Evolutionary conservation across 2,329 filamentous ascomycete genomes (phyloP).

Genomic region (Cordyceps farinosa): DNA sequence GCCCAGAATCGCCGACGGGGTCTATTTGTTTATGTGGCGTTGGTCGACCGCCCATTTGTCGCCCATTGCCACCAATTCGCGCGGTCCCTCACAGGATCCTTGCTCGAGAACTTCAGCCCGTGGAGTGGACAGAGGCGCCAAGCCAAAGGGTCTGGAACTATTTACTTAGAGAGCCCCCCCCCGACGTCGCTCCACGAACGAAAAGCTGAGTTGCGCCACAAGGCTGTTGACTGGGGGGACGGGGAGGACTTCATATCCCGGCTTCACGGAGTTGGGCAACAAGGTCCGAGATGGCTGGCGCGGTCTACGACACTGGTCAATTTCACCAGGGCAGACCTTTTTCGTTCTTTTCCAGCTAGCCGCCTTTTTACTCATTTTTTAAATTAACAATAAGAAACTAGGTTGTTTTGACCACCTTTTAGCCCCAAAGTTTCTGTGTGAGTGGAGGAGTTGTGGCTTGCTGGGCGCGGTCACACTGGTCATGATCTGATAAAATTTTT

Average conservation of each 20-base stretch:
- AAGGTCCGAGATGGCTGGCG: background rate
- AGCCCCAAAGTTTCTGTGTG: background rate
- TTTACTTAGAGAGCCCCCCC: no score
- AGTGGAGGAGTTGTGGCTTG: constrained; percentile 6
- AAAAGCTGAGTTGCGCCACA: background rate
- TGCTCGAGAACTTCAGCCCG: background rate
- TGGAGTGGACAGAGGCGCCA: constrained; percentile 3
- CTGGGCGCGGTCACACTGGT: background rate
- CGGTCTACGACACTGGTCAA: background rate
- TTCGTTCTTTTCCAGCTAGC: background rate
- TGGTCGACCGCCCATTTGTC: background rate
- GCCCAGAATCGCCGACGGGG: background rate
- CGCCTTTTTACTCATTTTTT: background rate
- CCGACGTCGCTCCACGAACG: background rate
- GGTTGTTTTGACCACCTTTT: background rate
- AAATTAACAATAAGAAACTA: background rate
- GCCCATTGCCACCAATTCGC: background rate
- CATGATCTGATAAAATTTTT: constrained; percentile 21
- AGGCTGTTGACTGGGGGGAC: background rate
- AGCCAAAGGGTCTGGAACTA: constrained; percentile 1
- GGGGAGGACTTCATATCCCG: background rate
- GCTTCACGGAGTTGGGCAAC: background rate
- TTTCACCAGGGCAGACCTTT: no score
- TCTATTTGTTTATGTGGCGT: background rate
- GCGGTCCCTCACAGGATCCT: background rate